Base-by-base conservation (phyloP, 495 filamentous ascomycete species). In the Xylaria venustula region DNA sequence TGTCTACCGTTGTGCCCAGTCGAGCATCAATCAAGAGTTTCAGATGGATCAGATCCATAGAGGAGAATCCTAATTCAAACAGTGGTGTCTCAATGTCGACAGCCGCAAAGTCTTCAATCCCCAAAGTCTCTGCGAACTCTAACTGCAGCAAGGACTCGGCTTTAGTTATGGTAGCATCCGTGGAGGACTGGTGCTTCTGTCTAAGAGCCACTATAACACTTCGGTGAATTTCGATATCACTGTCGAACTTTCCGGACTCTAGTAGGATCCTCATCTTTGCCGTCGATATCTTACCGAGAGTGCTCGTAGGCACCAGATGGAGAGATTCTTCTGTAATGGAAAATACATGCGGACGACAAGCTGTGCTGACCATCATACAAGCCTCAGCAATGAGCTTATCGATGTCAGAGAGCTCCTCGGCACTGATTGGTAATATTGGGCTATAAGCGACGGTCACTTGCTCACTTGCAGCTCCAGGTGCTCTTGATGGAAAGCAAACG, bases 231-330 rank as follows among this genome's bases (percentile, higher is more conserved):
- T 41, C 56, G 14, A 62, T 47, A 40, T 63, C 36, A 28, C 67
- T 64, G 34, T 69, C 57, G 46, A 76, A 77, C 6, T 46, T 30
- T 7, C 76, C 76, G 22, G 34, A 26, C 55, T 78, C 73, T 19
- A 78, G 71, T 5, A 64, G 54, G 0, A 61, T 59, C 26, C 64
- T 65, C 17, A 83, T 62, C 50, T 79, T 81, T 7, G 68, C 45
- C 0, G 75, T 71, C 7, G 81, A 82, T 3, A 85, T 42, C 64
- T 85, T 85, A 7, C 81, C 82, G 14, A 84, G 68, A 0, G 80
- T 64, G 3, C 78, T 69, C 60, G 73, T 81, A 45, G 66, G 73
- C 32, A 77, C n/a, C n/a, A 56, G 7, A 41, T 11, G 22, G 61
- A 61, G n/a, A n/a, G n/a, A n/a, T 3, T 58, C 17, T 2, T 53